A percentile compares a stretch with the other conserved stretches of the same genome.
Evolutionary conservation across 1,284 basidiomycete species (phyloP).

Genomic region (Pseudozyma sp.): DNA sequence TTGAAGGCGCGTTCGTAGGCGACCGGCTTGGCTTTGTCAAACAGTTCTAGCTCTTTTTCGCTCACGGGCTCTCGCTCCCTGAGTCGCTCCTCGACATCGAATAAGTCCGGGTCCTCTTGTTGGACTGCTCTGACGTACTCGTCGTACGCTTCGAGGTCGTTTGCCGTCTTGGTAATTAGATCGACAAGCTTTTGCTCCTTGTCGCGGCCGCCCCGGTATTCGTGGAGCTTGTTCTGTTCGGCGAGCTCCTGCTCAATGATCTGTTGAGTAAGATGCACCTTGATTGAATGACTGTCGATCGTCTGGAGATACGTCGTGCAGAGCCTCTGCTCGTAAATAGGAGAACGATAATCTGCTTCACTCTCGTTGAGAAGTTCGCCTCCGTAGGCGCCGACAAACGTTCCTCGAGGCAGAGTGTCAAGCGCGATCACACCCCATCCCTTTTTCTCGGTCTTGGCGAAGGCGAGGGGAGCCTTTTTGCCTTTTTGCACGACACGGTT

Average conservation of each 20-base stretch:
- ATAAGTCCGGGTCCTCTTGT: neutral
- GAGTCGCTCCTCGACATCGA: neutral
- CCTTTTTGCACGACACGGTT: conserved; percentile 89
- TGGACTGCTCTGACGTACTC: conserved; percentile 20
- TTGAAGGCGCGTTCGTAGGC: neutral
- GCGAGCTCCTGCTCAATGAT: conserved; percentile 35
- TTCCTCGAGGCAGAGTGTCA: conserved; percentile 71
- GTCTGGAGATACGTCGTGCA: conserved; percentile 87
- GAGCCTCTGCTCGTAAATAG: conserved; percentile 76
- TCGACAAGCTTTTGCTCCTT: conserved; percentile 16
- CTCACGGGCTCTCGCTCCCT: neutral
- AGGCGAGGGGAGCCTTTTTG: conserved; percentile 71
- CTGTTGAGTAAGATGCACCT: conserved; percentile 65
- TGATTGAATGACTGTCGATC: conserved; percentile 80
- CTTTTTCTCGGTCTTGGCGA: conserved; percentile 78
- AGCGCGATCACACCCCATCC: conserved; percentile 73
- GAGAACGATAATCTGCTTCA: conserved; percentile 77
- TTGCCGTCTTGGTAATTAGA: conserved; percentile 6
- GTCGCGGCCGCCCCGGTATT: conserved; percentile 11
- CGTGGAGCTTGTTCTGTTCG: conserved; percentile 5
- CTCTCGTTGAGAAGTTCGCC: conserved; percentile 82
- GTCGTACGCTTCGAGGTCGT: conserved; percentile 24
- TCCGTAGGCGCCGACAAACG: conserved; percentile 84
- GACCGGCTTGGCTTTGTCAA: neutral
- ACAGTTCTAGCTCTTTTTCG: neutral